Percentiles rank a stretch among this genome's conserved stretches.
Evolutionary conservation across 1,284 basidiomycete species (phyloP).

Genomic region (Boletus holoroseus): DNA sequence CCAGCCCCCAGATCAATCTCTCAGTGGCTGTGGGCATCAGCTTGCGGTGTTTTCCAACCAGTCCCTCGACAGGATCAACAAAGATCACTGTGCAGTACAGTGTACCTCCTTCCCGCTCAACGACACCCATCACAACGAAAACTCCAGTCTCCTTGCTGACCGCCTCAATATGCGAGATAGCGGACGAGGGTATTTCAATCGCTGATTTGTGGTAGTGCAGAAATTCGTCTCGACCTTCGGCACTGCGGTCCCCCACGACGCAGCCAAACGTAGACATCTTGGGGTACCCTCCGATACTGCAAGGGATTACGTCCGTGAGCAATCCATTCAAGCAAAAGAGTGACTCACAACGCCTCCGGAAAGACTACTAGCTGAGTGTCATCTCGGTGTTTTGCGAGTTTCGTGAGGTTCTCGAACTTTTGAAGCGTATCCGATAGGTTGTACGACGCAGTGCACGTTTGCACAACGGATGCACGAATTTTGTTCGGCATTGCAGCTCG

Average conservation of each 20-base stretch:
- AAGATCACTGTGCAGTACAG: conserved; percentile 69
- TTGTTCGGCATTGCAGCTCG: conserved; percentile 18
- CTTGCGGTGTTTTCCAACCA: conserved; percentile 67
- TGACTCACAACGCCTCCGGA: conserved; percentile 65
- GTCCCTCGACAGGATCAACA: conserved; percentile 52
- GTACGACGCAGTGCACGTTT: conserved; percentile 51
- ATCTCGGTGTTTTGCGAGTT: conserved; percentile 47
- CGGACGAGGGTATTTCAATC: conserved; percentile 52
- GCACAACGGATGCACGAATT: conserved; percentile 49
- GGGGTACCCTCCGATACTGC: conserved; percentile 65
- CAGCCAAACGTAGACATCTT: conserved; percentile 58
- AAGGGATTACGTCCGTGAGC: not conserved
- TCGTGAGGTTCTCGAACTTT: conserved; percentile 51
- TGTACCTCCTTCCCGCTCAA: conserved; percentile 62
- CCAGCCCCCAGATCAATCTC: conserved; percentile 65
- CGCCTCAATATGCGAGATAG: conserved; percentile 45
- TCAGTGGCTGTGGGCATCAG: conserved; percentile 67
- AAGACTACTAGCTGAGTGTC: conserved; percentile 58
- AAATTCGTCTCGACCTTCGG: conserved; percentile 57
- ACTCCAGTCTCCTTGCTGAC: conserved; percentile 48
- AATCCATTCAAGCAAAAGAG: not conserved
- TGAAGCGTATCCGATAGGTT: conserved; percentile 49
- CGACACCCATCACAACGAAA: conserved; percentile 65
- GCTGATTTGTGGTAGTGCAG: conserved; percentile 52
- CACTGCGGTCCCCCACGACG: conserved; percentile 49